Base-by-base conservation (phyloP, 2,329 filamentous ascomycete species). In the Penicillium janthinellum region DNA sequence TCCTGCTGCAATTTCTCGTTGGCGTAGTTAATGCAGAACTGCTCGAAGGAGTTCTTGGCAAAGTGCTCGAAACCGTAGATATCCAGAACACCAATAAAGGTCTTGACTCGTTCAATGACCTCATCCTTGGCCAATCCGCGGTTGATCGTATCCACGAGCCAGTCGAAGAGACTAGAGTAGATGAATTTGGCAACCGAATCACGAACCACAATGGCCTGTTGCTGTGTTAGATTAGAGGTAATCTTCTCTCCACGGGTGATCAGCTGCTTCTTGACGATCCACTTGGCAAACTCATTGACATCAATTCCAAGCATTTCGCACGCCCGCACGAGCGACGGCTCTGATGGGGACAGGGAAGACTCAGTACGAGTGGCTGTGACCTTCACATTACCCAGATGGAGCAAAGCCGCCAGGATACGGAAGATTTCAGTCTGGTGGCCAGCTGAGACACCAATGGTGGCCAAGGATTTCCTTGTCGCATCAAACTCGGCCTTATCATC, bases 31-130 rank as follows among this genome's bases (percentile, higher is more conserved):
- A 99, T 99, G 80, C 95, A 99, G 79, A 99, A 99, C 77, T 99
- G 95, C 77, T 99, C 95, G 71, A 99, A 99, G 0, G 95, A 99
- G 81, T 99, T 99, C 83, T 97, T 98, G 63, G 95, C 94, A 73
- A 99, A 99, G 79, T 98, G 95, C 77, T 99, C 95, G 73, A 99
- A 99, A 64, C 94, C 94, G 78, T 98, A 98, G 68, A 99, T 99
- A 91, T 99, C 95, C 65, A 99, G 86, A 50, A 99, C 95, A 77
- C 95, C 95, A 70, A 99, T 99, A 77, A 99, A 99, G 1, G 91
- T 94, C 57, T 83, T 86, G 58, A 96, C 92, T 42, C 91, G 87
- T 69, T 84, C 88, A 54, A 98, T 77, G 39, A 98, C 91, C 64
- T 94, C 89, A 47, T 96, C 90, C 1, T 92, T 92, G 12, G 95